Conservation (phyloP, 2,329 filamentous ascomycete species). For the Berkeleyomyces basicola region DNA sequence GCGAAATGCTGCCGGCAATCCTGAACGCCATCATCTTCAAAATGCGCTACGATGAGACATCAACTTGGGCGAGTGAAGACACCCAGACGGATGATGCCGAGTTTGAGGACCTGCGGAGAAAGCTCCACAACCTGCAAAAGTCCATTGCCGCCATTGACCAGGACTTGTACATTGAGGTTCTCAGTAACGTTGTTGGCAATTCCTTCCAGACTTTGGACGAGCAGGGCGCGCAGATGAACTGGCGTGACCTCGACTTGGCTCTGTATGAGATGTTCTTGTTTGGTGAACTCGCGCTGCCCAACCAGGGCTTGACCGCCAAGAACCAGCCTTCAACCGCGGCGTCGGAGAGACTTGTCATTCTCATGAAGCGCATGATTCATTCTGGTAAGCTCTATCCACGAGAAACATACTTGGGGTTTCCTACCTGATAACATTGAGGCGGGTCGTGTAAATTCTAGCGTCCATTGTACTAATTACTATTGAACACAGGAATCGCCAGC, state of each 20-base stretch:
- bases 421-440: not conserved
- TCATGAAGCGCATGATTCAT: constrained; percentile 94
- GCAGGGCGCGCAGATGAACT: constrained; percentile 61
- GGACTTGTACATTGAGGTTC: constrained; percentile 67
- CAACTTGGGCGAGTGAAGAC: constrained; percentile 82
- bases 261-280: constrained; percentile 92
- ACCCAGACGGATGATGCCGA: constrained; percentile 94
- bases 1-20: constrained; percentile 71
- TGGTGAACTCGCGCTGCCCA: constrained; percentile 81
- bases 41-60: constrained; percentile 95
- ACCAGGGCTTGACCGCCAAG: constrained; percentile 74
- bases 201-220: constrained; percentile 71
- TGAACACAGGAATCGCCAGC: constrained; percentile 51
- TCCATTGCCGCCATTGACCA: constrained; percentile 83
- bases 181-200: constrained; percentile 74
- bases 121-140: constrained; percentile 80
- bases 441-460: too few species aligned
- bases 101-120: constrained; percentile 85
- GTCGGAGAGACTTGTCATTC: constrained; percentile 64
- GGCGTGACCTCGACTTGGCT: constrained; percentile 87
- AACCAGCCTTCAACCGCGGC: constrained; percentile 64
- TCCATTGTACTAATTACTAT: constrained; percentile 15
- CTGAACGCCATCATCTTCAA: constrained; percentile 85
- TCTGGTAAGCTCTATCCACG: constrained; percentile 46
- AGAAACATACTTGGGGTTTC: not conserved